Conservation (phyloP, 768 basidiomycete genomes). For the Boletus tylopilopsis region DNA sequence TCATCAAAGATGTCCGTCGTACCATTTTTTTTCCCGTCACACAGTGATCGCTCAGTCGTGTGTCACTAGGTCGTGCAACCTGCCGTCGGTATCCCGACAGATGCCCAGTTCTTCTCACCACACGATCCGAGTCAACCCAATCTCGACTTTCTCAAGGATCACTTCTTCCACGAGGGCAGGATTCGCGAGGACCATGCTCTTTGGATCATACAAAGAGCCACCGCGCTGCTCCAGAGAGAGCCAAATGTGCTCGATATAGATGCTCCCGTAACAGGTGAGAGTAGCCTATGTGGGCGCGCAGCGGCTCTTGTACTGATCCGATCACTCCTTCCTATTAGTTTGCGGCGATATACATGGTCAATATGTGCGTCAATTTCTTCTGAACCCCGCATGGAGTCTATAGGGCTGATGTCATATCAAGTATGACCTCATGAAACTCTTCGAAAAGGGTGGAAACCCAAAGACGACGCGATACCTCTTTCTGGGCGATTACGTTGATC, state of each 20-base stretch:
- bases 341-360: constrained; percentile 22
- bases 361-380: constrained; percentile 22
- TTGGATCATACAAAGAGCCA: constrained; percentile 59
- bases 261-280: constrained; percentile 66
- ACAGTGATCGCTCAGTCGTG: not conserved
- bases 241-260: constrained; percentile 68
- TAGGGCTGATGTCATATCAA: constrained; percentile 25
- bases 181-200: constrained; percentile 64
- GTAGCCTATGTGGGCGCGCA: constrained; percentile 13
- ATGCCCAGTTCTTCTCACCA: constrained; percentile 72
- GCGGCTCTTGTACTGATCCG: constrained; percentile 7
- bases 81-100: constrained; percentile 57
- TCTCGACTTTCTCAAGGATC: constrained; percentile 71
- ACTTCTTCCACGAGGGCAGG: constrained; percentile 69
- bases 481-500: constrained; percentile 72
- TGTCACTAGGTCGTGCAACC: constrained; percentile 62
- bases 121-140: constrained; percentile 63
- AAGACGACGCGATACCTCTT: constrained; percentile 72
- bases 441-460: constrained; percentile 73
- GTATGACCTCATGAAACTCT: constrained; percentile 79
- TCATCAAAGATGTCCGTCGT: constrained; percentile 23
- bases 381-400: not conserved
- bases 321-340: constrained; percentile 6
- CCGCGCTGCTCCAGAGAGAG: constrained; percentile 53
- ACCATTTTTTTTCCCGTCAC: not conserved